Base-by-base conservation (phyloP, 2,329 filamentous ascomycete species). In the Pseudophaeomoniella oleicola region DNA sequence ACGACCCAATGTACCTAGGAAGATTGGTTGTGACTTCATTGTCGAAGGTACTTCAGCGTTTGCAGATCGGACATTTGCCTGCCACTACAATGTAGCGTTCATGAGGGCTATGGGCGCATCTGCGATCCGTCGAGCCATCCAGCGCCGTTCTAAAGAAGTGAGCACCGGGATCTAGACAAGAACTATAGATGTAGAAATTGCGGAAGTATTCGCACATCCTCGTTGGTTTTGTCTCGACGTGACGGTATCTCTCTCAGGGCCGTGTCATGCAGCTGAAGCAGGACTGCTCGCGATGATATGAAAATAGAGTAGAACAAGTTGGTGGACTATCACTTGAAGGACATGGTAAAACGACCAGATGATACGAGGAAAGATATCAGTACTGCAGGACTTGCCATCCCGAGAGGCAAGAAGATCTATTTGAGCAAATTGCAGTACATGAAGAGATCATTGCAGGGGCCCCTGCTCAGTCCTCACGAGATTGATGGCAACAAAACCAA, bases 131-230 rank as follows among this genome's bases (percentile, higher is more conserved):
- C 51, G 64, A 72, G 38, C 78, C 78, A 48, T 85, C 80, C 36
- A 78, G 64, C 1, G 74, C 74, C 2, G 76, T 82, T 44, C 72
- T 67, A 54, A 81, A 78, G 57, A 82, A 83, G 55, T 85, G 80
- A 12, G 71, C 66, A 30, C 72, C 73, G 0, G 78, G 79, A 50
- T 83, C 76, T 39, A 68, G 57, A 50, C 80, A 85, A 31, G 72
- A 67, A 39, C 75, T 76, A 60, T 83, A 84, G 55, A 85, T 77
- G 58, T 82, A 83, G 55, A 78, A 84, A 57, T 82, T 82, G 50
- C 79, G 81, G 50, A 27, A 27, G n/a, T 27, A 27, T 27, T 27
- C 22, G n/a, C 22, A 27, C 22, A 27, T 27, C 6, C 6, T n/a
- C 9, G n/a, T 27, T 6, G n/a, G 22, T 6, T 27, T n/a, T n/a